Evolutionary conservation across 495 filamentous ascomycete species (phyloP).

Genomic region (Haplographium delicatum): DNA sequence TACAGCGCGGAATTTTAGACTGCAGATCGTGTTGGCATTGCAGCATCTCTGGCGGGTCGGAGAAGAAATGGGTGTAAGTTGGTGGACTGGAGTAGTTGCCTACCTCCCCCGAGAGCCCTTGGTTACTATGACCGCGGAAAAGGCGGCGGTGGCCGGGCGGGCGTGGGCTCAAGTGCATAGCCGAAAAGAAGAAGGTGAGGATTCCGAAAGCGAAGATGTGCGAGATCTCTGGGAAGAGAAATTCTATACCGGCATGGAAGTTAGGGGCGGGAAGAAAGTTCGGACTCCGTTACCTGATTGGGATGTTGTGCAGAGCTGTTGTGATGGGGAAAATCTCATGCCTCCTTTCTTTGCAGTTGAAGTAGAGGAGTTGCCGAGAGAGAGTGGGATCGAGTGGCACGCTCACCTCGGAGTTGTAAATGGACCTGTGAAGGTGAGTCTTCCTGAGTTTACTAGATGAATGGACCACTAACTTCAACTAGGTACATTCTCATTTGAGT

Average conservation of each 20-base stretch:
- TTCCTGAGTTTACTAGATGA: neutral
- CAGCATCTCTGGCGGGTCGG: slow-evolving; percentile 92
- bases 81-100: slow-evolving; percentile 68
- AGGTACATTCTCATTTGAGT: neutral
- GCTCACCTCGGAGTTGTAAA: slow-evolving; percentile 23
- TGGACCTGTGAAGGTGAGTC: slow-evolving; percentile 16
- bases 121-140: slow-evolving; percentile 19
- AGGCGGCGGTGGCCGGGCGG: slow-evolving; percentile 9
- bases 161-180: slow-evolving; percentile 17
- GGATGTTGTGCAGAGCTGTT: slow-evolving; percentile 4
- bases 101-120: slow-evolving; percentile 48
- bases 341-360: slow-evolving; percentile 70
- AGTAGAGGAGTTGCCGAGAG: slow-evolving; percentile 64
- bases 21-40: slow-evolving; percentile 59
- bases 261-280: neutral
- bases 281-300: slow-evolving; percentile 20
- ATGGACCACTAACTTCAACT: neutral
- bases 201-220: slow-evolving; percentile 14
- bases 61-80: slow-evolving; percentile 59
- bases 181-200: neutral
- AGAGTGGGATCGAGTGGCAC: slow-evolving; percentile 71
- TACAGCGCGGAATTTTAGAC: slow-evolving; percentile 30
- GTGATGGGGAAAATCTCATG: slow-evolving; percentile 6
- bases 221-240: slow-evolving; percentile 23
- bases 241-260: slow-evolving; percentile 9